A percentile compares a stretch with the other conserved stretches of the same genome.
These are phyloP conservation scores for Solanum chacoense DNA, from an alignment of 305 asterid genomes.

Conservation along the genomic window DNA sequence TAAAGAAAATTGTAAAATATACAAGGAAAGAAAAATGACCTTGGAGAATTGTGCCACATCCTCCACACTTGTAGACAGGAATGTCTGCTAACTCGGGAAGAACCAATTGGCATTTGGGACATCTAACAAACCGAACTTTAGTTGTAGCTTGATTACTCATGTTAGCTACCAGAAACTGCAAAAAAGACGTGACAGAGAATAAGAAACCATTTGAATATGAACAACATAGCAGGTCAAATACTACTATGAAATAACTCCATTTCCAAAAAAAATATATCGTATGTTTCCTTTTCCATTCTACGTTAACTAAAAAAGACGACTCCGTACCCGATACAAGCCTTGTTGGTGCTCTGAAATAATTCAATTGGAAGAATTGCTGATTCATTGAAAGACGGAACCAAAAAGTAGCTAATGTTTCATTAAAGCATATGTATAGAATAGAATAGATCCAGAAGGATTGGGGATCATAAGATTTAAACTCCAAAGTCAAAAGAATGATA, in stretches of 20 bases:
- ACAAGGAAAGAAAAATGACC: constrained; percentile 27
- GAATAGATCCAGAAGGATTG: neutral
- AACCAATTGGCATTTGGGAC: constrained; percentile 56
- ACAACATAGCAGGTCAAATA: neutral
- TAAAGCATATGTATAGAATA: neutral
- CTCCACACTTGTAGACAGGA: constrained; percentile 69
- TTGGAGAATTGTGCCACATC: constrained; percentile 65
- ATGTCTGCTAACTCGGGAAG: constrained; percentile 55
- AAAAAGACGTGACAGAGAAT: constrained; percentile 15
- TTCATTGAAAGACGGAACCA: neutral
- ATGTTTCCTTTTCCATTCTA: neutral
- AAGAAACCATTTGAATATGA: neutral
- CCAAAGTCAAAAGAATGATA: neutral
- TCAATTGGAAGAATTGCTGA: no score
- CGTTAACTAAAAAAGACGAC: neutral
- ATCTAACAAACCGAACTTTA: constrained; percentile 57
- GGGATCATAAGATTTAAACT: neutral
- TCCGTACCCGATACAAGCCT: no score
- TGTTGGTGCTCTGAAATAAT: no score
- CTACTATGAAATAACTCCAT: neutral
- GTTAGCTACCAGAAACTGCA: constrained; percentile 10
- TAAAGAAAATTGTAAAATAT: neutral
- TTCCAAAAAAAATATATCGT: neutral
- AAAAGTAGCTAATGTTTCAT: neutral
- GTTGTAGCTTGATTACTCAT: constrained; percentile 39